Evolutionary conservation across 345 rosid species (phyloP).

Genomic region (Theobroma cacao): DNA sequence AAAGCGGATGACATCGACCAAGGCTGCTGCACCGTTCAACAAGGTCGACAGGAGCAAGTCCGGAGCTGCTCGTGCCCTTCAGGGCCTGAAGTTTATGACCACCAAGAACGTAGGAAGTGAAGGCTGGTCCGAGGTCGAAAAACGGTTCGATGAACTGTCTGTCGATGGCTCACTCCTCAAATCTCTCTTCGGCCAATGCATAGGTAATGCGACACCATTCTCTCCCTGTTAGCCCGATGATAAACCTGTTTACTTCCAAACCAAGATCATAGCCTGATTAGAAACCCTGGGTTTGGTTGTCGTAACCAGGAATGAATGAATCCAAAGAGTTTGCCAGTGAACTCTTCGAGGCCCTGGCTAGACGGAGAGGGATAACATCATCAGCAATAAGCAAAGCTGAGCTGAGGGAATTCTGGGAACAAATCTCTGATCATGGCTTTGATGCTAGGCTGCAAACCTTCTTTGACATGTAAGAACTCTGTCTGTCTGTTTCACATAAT

Average conservation of each 20-base stretch:
- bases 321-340: constrained; percentile 64
- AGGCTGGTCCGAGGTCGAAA: constrained; percentile 64
- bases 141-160: constrained; percentile 50
- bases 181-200: constrained; percentile 66
- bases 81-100: constrained; percentile 63
- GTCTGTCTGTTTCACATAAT: neutral
- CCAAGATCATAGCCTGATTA: too few relatives aligned
- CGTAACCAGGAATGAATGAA: constrained; percentile 88
- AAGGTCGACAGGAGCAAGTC: constrained; percentile 55
- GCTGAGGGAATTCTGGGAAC: constrained; percentile 69
- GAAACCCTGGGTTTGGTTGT: too few relatives aligned
- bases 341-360: constrained; percentile 65
- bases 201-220: constrained; percentile 44
- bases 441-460: constrained; percentile 75
- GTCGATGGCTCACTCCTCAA: constrained; percentile 50
- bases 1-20: constrained; percentile 47
- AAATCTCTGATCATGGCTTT: constrained; percentile 63
- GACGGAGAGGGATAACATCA: constrained; percentile 50
- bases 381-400: constrained; percentile 48
- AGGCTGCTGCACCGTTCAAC: constrained; percentile 17
- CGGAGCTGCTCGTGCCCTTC: constrained; percentile 65
- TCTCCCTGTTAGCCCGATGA: neutral
- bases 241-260: neutral
- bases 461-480: constrained; percentile 64
- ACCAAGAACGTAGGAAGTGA: constrained; percentile 33